These are phyloP conservation scores for Chaetomiaceae sp. DNA, from an alignment of 2,329 filamentous ascomycete genomes.

Conservation along the genomic window DNA sequence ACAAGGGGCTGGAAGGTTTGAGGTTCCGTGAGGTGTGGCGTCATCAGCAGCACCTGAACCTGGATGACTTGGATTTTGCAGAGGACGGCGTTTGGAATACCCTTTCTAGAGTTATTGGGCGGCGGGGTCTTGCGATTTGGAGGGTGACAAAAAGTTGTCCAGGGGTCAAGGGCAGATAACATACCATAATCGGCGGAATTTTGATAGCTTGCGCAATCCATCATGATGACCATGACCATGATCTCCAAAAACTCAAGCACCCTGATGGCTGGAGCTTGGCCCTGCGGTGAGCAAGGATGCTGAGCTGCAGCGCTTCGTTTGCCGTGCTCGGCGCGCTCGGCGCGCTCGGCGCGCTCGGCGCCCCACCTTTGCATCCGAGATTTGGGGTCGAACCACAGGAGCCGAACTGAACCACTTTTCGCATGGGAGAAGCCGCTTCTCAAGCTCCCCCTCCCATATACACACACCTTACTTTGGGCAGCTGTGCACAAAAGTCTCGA, in stretches of 20 bases:
- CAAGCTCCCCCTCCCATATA: not conserved
- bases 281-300: not conserved
- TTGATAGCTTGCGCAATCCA: constrained; percentile 2
- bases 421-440: not conserved
- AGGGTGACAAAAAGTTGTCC: constrained; percentile 59
- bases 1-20: constrained; percentile 56
- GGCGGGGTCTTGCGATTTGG: constrained; percentile 59
- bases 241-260: not conserved
- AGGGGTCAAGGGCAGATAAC: constrained; percentile 10
- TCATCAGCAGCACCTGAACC: constrained; percentile 63
- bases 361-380: constrained; percentile 10
- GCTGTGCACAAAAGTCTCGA: too few relatives aligned
- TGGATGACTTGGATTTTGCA: constrained; percentile 76
- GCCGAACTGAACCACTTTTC: not conserved
- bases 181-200: not conserved
- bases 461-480: too few relatives aligned
- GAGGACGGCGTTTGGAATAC: constrained; percentile 73
- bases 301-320: not conserved
- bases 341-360: constrained; percentile 8
- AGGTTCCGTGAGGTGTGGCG: constrained; percentile 68
- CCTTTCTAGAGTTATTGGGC: constrained; percentile 60
- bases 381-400: constrained; percentile 4
- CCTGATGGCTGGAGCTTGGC: constrained; percentile 13
- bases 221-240: not conserved
- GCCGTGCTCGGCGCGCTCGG: constrained; percentile 2